Evolutionary conservation across 352 stramenopile species (phyloP).

Genomic region (Thalassiosira hispida): DNA sequence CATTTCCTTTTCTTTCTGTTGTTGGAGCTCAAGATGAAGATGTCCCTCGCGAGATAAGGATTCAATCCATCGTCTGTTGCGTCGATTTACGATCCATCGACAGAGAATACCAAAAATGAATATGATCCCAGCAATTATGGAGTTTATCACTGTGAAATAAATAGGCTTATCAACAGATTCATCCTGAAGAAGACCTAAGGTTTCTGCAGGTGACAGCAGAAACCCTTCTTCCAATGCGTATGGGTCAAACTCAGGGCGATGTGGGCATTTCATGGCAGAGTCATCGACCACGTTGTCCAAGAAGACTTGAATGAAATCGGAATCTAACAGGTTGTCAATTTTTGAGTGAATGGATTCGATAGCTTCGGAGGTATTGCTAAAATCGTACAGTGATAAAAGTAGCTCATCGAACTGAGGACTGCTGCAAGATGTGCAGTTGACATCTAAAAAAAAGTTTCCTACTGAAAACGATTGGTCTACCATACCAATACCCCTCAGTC

Average conservation of each 20-base stretch:
- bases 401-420: conserved; percentile 57
- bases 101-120: conserved; percentile 28
- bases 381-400: conserved; percentile 48
- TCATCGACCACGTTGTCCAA: conserved; percentile 33
- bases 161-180: conserved; percentile 15
- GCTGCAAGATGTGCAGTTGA: conserved; percentile 45
- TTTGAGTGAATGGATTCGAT: conserved; percentile 24
- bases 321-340: conserved; percentile 31
- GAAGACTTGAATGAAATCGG: conserved; percentile 29
- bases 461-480: conserved; percentile 14
- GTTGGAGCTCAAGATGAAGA: conserved; percentile 32
- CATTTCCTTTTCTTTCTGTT: conserved; percentile 34
- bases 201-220: conserved; percentile 8
- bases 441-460: conserved; percentile 6
- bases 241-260: conserved; percentile 40
- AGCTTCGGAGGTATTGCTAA: conserved; percentile 19
- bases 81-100: conserved; percentile 11
- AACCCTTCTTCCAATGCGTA: conserved; percentile 14
- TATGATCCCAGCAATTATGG: conserved; percentile 31
- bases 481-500: too few relatives aligned
- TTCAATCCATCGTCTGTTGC: conserved; percentile 40
- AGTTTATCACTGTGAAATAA: conserved; percentile 54
- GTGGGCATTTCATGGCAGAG: conserved; percentile 41
- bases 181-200: not conserved
- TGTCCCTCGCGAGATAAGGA: conserved; percentile 29